Evolutionary conservation across 208 protist genomes (phyloP).

Genomic region (Leishmania turanica): DNA sequence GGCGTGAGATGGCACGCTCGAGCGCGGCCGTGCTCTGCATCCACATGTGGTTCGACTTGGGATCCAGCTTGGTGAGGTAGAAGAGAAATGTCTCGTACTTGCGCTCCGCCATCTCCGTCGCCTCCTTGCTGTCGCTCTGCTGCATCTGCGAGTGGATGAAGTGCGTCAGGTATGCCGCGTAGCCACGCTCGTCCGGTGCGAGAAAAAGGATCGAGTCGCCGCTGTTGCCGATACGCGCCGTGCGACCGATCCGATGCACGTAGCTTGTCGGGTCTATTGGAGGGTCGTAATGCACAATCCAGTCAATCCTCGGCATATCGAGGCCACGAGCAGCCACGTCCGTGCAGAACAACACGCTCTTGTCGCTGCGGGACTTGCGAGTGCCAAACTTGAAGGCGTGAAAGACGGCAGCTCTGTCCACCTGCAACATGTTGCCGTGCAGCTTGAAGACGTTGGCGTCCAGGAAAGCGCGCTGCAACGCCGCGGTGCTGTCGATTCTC

Average conservation of each 20-base stretch:
- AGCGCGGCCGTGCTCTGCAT: constrained; percentile 94
- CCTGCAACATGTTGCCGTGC: constrained; percentile 95
- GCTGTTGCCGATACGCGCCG: constrained; percentile 94
- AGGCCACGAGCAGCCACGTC: constrained; percentile 95
- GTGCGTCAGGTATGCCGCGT: constrained; percentile 85
- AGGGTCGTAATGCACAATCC: constrained; percentile 98
- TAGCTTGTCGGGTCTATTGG: constrained; percentile 95
- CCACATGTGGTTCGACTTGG: constrained; percentile 93
- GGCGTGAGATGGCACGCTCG: constrained; percentile 92
- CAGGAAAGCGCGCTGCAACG: constrained; percentile 60
- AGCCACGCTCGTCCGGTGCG: constrained; percentile 88
- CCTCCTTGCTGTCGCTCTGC: constrained; percentile 13
- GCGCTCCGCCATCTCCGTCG: constrained; percentile 69
- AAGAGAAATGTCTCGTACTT: constrained; percentile 87
- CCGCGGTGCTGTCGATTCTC: constrained; percentile 6
- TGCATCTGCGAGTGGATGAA: constrained; percentile 72
- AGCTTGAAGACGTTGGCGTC: constrained; percentile 91
- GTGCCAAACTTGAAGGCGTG: constrained; percentile 79
- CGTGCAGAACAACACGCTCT: constrained; percentile 95
- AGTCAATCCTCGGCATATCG: constrained; percentile 96
- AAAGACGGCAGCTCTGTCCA: constrained; percentile 93
- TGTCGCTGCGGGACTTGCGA: constrained; percentile 43
- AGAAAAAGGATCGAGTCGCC: constrained; percentile 95
- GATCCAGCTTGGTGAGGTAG: constrained; percentile 96
- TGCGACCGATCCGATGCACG: constrained; percentile 96